A percentile compares a stretch with the other conserved stretches of the same genome.
phyloP scores from a whole-genome alignment of 1,284 basidiomycete species.

The Leccinum angustisporum region DNA sequence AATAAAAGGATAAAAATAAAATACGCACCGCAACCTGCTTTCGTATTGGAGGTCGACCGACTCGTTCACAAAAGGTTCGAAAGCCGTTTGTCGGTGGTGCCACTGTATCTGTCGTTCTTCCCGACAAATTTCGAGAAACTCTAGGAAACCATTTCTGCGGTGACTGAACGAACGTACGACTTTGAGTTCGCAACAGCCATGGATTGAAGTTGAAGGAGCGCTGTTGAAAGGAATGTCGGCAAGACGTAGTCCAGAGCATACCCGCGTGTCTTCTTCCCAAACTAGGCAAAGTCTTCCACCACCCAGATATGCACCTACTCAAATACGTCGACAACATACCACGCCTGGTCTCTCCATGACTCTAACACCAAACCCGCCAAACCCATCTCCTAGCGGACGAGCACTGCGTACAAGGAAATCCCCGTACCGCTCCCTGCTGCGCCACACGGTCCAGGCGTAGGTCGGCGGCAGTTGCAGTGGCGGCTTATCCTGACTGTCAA shows the following conservation, averaged over 20 bases:
- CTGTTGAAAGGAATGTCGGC: conserved; percentile 15
- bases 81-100: conserved; percentile 23
- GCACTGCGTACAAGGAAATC: conserved; percentile 72
- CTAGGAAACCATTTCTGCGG: conserved; percentile 25
- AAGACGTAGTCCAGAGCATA: conserved; percentile 28
- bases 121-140: conserved; percentile 15
- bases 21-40: conserved; percentile 42
- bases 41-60: conserved; percentile 38
- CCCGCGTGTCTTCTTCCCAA: neutral
- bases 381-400: conserved; percentile 67
- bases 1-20: neutral
- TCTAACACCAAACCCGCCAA: conserved; percentile 39
- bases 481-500: conserved; percentile 53
- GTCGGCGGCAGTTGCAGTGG: conserved; percentile 40
- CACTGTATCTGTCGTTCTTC: neutral
- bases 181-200: conserved; percentile 10
- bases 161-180: conserved; percentile 25
- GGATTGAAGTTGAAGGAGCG: conserved; percentile 16
- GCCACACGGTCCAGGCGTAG: neutral
- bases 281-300: conserved; percentile 46
- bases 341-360: conserved; percentile 43
- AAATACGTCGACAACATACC: no score
- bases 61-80: conserved; percentile 37
- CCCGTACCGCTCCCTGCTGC: conserved; percentile 41
- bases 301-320: no score